Evolutionary conservation across 306 rosid species (phyloP).

Genomic region (Abrus precatorius): DNA sequence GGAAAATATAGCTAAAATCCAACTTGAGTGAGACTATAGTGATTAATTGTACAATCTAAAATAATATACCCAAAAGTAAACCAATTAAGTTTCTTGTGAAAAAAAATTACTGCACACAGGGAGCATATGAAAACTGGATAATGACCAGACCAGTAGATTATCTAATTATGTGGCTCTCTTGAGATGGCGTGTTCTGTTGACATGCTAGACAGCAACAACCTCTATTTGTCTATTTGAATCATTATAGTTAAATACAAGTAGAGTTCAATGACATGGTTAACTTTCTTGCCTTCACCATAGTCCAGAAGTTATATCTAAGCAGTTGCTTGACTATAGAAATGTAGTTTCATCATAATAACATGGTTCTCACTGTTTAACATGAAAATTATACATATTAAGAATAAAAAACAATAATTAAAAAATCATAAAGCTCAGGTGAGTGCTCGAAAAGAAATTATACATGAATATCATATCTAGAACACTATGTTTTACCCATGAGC

Average conservation of each 20-base stretch:
- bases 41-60: neutral
- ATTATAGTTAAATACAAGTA: slow-evolving; percentile 24
- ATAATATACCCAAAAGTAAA: neutral
- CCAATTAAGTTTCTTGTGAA: neutral
- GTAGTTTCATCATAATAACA: slow-evolving; percentile 3
- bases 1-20: slow-evolving; percentile 7
- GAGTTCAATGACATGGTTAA: neutral
- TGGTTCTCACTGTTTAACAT: slow-evolving; percentile 18
- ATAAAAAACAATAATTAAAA: slow-evolving; percentile 17
- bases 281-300: neutral
- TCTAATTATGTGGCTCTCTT: slow-evolving; percentile 7
- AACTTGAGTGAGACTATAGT: neutral
- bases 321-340: slow-evolving; percentile 14
- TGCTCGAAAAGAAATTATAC: neutral
- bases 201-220: slow-evolving; percentile 1
- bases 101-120: neutral
- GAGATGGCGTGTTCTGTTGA: neutral
- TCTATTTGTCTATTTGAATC: neutral
- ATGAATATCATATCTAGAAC: slow-evolving; percentile 37
- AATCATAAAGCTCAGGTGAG: neutral
- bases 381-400: neutral
- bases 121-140: slow-evolving; percentile 1
- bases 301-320: neutral
- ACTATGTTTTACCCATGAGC: slow-evolving; percentile 81
- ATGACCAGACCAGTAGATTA: neutral